A percentile compares a stretch with the other conserved stretches of the same genome.
phyloP scores from a whole-genome alignment of 2,329 filamentous ascomycete species.

The Thelonectria discophora region DNA sequence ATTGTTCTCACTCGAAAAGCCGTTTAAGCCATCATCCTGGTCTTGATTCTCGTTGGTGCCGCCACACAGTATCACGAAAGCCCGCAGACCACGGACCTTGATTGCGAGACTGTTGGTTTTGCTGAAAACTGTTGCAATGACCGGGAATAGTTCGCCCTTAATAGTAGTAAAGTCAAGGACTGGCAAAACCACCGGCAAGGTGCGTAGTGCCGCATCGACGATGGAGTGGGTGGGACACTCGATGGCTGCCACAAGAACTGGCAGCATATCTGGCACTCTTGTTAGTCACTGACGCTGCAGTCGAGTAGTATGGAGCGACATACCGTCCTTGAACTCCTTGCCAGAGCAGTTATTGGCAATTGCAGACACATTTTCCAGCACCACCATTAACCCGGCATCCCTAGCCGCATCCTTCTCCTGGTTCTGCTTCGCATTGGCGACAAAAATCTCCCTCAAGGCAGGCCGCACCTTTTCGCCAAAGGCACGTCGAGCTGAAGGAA shows the following conservation, averaged over 20 bases:
- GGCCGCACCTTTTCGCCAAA: constrained; percentile 91
- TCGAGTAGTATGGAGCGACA: constrained; percentile 42
- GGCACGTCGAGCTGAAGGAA: constrained; percentile 79
- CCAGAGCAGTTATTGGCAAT: constrained; percentile 85
- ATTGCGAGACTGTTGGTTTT: constrained; percentile 94
- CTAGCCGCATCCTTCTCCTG: constrained; percentile 82
- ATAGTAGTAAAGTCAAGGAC: constrained; percentile 95
- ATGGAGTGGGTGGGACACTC: constrained; percentile 90
- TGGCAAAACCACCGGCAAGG: constrained; percentile 81
- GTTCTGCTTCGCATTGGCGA: constrained; percentile 64
- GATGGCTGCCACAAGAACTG: constrained; percentile 83
- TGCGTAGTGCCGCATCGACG: constrained; percentile 84
- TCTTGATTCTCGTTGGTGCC: constrained; percentile 65
- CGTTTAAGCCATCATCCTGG: constrained; percentile 77
- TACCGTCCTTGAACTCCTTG: constrained; percentile 94
- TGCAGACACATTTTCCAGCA: constrained; percentile 82
- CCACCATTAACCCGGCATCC: constrained; percentile 90
- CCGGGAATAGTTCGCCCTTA: constrained; percentile 95
- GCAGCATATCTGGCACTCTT: constrained; percentile 75
- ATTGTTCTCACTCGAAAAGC: constrained; percentile 68
- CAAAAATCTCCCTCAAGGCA: constrained; percentile 82
- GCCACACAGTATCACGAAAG: constrained; percentile 89
- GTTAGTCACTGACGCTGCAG: constrained; percentile 14
- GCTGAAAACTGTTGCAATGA: constrained; percentile 89
- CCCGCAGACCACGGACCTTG: constrained; percentile 90